A percentile compares a stretch with the other conserved stretches of the same genome.
Conservation (phyloP, 2,329 filamentous ascomycete genomes). For the Exophiala xenobiotica region DNA sequence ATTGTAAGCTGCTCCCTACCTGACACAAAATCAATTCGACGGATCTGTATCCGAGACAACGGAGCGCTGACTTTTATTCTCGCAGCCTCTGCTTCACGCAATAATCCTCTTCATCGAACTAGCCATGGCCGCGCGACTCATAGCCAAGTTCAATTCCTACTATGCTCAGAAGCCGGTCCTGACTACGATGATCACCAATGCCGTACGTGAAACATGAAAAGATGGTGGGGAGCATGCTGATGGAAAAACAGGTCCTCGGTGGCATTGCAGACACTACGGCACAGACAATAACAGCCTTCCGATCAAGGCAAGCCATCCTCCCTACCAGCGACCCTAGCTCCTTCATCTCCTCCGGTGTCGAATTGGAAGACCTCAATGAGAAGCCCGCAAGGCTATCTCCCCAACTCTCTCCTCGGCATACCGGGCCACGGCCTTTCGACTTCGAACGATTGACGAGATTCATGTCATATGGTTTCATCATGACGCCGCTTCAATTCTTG, state of each 20-base stretch:
- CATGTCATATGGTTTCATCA: conserved; percentile 95
- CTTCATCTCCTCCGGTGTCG: conserved; percentile 63
- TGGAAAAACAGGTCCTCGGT: conserved; percentile 20
- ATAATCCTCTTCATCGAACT: conserved; percentile 86
- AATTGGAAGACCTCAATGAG: conserved; percentile 85
- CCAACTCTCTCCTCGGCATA: conserved; percentile 63
- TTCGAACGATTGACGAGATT: conserved; percentile 92
- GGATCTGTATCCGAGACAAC: neutral
- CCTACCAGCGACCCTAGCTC: conserved; percentile 53
- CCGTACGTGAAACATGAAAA: conserved; percentile 54
- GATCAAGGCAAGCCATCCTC: conserved; percentile 59
- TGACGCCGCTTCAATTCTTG: conserved; percentile 92
- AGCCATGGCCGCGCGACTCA: conserved; percentile 76
- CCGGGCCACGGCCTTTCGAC: conserved; percentile 79
- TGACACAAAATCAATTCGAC: conserved; percentile 2
- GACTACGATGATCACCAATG: conserved; percentile 99
- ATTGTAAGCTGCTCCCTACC: conserved; percentile 27
- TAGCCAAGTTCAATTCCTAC: conserved; percentile 86
- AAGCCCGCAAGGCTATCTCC: conserved; percentile 66
- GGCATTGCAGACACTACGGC: conserved; percentile 89
- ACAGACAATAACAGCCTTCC: conserved; percentile 81
- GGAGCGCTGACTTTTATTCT: conserved; percentile 11
- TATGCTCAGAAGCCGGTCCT: conserved; percentile 91
- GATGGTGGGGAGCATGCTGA: conserved; percentile 1
- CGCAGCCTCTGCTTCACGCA: conserved; percentile 79